phyloP scores from a whole-genome alignment of 2,329 filamentous ascomycete species.

The Colletotrichum salicis region DNA sequence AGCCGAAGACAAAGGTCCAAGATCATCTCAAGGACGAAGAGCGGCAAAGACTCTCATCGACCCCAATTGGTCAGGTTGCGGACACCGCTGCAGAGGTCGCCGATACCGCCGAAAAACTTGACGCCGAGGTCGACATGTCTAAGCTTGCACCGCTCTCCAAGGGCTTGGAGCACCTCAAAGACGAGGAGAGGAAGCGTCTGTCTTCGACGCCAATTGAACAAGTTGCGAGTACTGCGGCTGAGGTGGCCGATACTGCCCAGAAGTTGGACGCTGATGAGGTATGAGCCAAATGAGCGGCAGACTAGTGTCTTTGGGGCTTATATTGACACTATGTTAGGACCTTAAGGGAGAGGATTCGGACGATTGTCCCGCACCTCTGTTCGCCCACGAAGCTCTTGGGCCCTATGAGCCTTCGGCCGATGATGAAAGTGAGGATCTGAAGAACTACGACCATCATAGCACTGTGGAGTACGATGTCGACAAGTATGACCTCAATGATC shows the following conservation, averaged over 20 bases:
- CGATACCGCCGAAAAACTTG: slow-evolving; percentile 52
- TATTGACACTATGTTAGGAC: slow-evolving; percentile 10
- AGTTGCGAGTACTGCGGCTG: slow-evolving; percentile 54
- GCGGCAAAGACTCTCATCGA: slow-evolving; percentile 47
- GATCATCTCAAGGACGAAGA: slow-evolving; percentile 39
- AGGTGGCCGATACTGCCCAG: slow-evolving; percentile 56
- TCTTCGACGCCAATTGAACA: slow-evolving; percentile 53
- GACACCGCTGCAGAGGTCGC: slow-evolving; percentile 57
- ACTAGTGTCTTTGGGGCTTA: too few relatives aligned
- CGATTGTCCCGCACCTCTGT: slow-evolving; percentile 51
- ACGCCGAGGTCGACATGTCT: slow-evolving; percentile 36
- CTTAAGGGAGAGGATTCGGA: slow-evolving; percentile 29
- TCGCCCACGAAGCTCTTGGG: slow-evolving; percentile 59
- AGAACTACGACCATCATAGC: slow-evolving; percentile 23
- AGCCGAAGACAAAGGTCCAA: slow-evolving; percentile 29
- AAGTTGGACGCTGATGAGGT: slow-evolving; percentile 45
- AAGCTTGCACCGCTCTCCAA: slow-evolving; percentile 1
- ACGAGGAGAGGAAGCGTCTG: slow-evolving; percentile 45
- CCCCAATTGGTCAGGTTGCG: slow-evolving; percentile 54
- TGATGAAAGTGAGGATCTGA: slow-evolving; percentile 38
- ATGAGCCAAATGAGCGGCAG: background rate
- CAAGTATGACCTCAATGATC: slow-evolving; percentile 55
- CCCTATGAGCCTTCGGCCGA: slow-evolving; percentile 50
- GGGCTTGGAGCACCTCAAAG: slow-evolving; percentile 14
- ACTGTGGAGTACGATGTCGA: slow-evolving; percentile 39